Base-by-base conservation (phyloP, 106 monocot genomes). In the Vanilla planifolia region DNA sequence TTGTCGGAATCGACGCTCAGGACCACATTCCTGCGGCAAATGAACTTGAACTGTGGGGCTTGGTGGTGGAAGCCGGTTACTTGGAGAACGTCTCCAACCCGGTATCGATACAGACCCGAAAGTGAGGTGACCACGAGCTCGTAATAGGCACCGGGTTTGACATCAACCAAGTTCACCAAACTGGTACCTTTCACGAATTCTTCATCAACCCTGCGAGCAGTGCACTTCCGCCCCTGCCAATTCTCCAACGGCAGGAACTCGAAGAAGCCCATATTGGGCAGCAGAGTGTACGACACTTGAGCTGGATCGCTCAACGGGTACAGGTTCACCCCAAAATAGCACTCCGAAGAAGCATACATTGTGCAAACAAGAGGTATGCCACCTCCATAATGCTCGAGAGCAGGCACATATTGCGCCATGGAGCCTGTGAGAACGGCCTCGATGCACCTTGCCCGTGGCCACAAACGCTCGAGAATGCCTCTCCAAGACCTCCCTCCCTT, bases 301-400 rank as follows among this genome's bases (percentile, higher is more conserved):
- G 27, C 58, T 8, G 80, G 84, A 32, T 65, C 46, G 45, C 84
- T 62, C 59, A 80, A 6, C 0, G 84, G 84, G 29, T 39, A 51
- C 51, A 89, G 28, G 44, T 89, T 89, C 34, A 89, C 55, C 0
- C 84, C 89, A 27, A 89, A 77, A 58, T 84, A 84, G 60, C 83
- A 84, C 63, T 89, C 84, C 10, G 89, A 89, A 0, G 89, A 84
- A 0, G 75, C 84, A 46, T 89, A 89, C 84, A 84, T 84, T 33
- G 69, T 69, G 51, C 77, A 84, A 6, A 69, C 74, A 28, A 89
- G 42, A 8, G 89, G 89, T 8, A 85, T 51, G 17, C 53, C 28
- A 48, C 24, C 52, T 66, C 73, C 74, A 44, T 82, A 77, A 48
- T 66, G 74, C 46, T 77, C 73, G 39, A 82, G 43, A 35, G 62